A percentile compares a stretch with the other conserved stretches of the same genome.
phyloP scores from a whole-genome alignment of 345 rosid genomes.

The Acer yangbiense region DNA sequence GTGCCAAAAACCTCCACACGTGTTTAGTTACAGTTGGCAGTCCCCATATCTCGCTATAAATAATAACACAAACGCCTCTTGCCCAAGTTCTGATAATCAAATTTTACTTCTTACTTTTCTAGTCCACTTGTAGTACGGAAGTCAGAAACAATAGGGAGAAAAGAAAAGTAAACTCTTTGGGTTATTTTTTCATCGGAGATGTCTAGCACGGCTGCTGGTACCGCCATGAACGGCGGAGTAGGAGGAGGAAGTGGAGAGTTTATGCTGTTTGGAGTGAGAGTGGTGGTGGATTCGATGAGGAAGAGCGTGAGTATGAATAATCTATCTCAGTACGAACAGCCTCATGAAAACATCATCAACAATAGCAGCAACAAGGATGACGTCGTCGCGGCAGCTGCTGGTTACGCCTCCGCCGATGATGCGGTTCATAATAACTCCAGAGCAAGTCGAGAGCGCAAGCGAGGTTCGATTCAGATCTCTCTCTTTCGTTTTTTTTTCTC shows the following conservation, averaged over 20 bases:
- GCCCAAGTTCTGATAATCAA: not conserved
- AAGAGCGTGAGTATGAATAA: constrained; percentile 89
- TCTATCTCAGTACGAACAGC: constrained; percentile 71
- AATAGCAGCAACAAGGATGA: constrained; percentile 29
- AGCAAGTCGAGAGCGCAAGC: constrained; percentile 67
- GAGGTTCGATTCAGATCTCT: constrained; percentile 54
- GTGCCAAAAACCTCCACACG: not conserved
- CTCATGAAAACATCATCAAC: constrained; percentile 30
- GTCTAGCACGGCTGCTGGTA: constrained; percentile 6
- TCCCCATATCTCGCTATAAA: constrained; percentile 6
- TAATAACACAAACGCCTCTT: not conserved
- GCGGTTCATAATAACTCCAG: constrained; percentile 52
- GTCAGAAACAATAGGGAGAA: not conserved
- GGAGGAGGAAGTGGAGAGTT: constrained; percentile 50
- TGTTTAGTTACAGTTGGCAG: constrained; percentile 11
- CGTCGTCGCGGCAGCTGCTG: constrained; percentile 28
- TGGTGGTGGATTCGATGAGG: constrained; percentile 93
- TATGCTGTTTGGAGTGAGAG: constrained; percentile 87
- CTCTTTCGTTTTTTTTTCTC: not conserved
- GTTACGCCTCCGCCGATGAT: constrained; percentile 87
- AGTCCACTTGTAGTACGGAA: not conserved
- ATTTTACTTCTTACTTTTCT: not conserved
- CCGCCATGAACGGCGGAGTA: not conserved
- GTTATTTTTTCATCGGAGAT: not conserved
- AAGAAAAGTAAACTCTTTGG: not conserved